Percentiles rank a stretch among this genome's conserved stretches.
Evolutionary conservation across 208 protist genomes (phyloP).

Genomic region (Crithidia sp.): DNA sequence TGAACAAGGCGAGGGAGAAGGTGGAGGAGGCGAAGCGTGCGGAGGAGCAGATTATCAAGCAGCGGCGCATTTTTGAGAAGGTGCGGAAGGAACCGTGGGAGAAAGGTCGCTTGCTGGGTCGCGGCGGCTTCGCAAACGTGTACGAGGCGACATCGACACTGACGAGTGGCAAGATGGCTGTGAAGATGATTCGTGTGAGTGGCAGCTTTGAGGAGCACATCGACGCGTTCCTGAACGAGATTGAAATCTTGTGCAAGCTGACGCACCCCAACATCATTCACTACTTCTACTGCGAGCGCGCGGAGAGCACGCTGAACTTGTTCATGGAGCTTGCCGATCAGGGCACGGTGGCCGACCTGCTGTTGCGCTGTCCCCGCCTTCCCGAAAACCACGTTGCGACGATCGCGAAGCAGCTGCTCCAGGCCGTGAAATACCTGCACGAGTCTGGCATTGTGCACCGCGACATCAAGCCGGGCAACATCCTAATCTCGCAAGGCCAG

Average conservation of each 20-base stretch:
- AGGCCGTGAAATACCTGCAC: slow-evolving; percentile 77
- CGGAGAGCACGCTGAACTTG: slow-evolving; percentile 63
- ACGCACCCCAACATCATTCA: slow-evolving; percentile 85
- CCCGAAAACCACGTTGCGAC: slow-evolving; percentile 54
- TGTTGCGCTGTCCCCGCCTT: slow-evolving; percentile 48
- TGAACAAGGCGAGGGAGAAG: slow-evolving; percentile 43
- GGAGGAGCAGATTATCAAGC: slow-evolving; percentile 57
- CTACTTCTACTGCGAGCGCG: slow-evolving; percentile 83
- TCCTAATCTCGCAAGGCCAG: slow-evolving; percentile 72
- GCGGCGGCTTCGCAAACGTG: slow-evolving; percentile 74
- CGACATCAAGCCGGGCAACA: slow-evolving; percentile 90
- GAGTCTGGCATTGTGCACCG: slow-evolving; percentile 82
- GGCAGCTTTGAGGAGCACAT: slow-evolving; percentile 64
- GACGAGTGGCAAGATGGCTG: slow-evolving; percentile 85
- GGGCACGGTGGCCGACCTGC: slow-evolving; percentile 60
- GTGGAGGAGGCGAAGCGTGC: slow-evolving; percentile 54
- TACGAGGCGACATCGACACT: slow-evolving; percentile 73
- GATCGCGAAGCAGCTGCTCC: slow-evolving; percentile 72
- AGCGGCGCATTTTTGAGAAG: slow-evolving; percentile 54
- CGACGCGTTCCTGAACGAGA: slow-evolving; percentile 75
- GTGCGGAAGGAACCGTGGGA: slow-evolving; percentile 73
- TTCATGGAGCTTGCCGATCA: slow-evolving; percentile 82
- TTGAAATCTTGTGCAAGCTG: slow-evolving; percentile 69
- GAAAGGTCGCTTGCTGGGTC: slow-evolving; percentile 59
- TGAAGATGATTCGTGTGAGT: slow-evolving; percentile 74